These are phyloP conservation scores for Blastomyces emzantsi DNA, from an alignment of 2,329 filamentous ascomycete genomes.

Conservation along the genomic window DNA sequence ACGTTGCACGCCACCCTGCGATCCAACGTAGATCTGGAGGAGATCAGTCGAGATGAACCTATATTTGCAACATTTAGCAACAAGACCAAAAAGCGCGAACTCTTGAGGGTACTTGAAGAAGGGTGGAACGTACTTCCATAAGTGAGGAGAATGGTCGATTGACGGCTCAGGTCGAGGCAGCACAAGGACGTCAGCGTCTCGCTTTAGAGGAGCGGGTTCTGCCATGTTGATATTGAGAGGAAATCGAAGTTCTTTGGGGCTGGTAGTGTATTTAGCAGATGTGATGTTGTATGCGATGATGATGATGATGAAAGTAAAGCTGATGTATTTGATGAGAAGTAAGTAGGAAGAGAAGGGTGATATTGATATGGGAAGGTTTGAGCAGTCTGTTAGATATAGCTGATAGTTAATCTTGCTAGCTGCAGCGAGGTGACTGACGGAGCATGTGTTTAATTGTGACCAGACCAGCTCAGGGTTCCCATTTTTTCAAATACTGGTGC, in stretches of 20 bases:
- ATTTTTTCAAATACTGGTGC: not conserved
- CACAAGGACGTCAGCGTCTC: not conserved
- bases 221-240: not conserved
- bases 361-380: not conserved
- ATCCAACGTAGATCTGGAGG: not conserved
- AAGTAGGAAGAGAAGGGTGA: not conserved
- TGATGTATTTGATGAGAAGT: not conserved
- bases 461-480: not conserved
- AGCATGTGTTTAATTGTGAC: not conserved
- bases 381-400: not conserved
- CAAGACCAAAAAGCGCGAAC: not conserved
- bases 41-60: not conserved
- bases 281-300: not conserved
- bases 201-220: not conserved
- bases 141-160: not conserved
- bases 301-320: not conserved
- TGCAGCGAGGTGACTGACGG: not conserved
- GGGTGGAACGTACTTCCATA: slow-evolving; percentile 1
- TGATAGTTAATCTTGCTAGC: not conserved
- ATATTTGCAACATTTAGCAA: not conserved
- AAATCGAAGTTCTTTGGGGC: too few species aligned
- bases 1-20: not conserved
- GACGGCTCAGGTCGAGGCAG: not conserved
- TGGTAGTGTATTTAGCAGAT: not conserved
- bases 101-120: not conserved